Conservation (phyloP, 305 asterid genomes). For the Rubia balearica region DNA sequence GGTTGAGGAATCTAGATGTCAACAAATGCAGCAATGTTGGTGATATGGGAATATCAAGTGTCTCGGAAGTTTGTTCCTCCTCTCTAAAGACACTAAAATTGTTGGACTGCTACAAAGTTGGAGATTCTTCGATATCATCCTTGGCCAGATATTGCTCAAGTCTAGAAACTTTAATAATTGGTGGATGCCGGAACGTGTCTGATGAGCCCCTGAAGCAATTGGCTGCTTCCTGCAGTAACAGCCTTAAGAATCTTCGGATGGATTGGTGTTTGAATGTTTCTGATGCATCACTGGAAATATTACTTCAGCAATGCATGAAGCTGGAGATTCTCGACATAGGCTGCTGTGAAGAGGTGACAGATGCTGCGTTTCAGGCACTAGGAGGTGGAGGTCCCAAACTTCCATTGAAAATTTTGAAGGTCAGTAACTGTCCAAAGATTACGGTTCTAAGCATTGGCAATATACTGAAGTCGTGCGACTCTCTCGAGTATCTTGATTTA, state of each 20-base stretch:
- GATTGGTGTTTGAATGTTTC: slow-evolving; percentile 86
- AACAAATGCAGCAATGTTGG: slow-evolving; percentile 74
- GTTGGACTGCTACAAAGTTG: slow-evolving; percentile 66
- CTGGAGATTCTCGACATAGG: slow-evolving; percentile 62
- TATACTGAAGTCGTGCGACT: slow-evolving; percentile 41
- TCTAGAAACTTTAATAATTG: slow-evolving; percentile 63
- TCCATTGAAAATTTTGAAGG: slow-evolving; percentile 55
- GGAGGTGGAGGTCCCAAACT: slow-evolving; percentile 36
- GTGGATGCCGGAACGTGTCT: slow-evolving; percentile 70
- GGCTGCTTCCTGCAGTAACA: slow-evolving; percentile 47
- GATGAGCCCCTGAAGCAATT: slow-evolving; percentile 54
- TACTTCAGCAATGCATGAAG: slow-evolving; percentile 46
- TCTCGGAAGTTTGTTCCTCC: slow-evolving; percentile 57
- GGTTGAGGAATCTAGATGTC: slow-evolving; percentile 53
- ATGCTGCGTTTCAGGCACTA: slow-evolving; percentile 62
- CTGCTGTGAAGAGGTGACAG: slow-evolving; percentile 73
- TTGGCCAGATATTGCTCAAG: slow-evolving; percentile 51
- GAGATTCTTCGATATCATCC: slow-evolving; percentile 54
- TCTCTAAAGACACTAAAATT: slow-evolving; percentile 56
- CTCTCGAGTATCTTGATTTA: slow-evolving; percentile 57
- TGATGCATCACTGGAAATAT: slow-evolving; percentile 44
- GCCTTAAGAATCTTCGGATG: slow-evolving; percentile 73
- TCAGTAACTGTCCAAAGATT: slow-evolving; percentile 68
- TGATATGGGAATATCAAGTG: slow-evolving; percentile 45
- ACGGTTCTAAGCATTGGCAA: slow-evolving; percentile 55